These are phyloP conservation scores for Talaromyces albobiverticillius DNA, from an alignment of 2,329 filamentous ascomycete genomes.

Conservation along the genomic window DNA sequence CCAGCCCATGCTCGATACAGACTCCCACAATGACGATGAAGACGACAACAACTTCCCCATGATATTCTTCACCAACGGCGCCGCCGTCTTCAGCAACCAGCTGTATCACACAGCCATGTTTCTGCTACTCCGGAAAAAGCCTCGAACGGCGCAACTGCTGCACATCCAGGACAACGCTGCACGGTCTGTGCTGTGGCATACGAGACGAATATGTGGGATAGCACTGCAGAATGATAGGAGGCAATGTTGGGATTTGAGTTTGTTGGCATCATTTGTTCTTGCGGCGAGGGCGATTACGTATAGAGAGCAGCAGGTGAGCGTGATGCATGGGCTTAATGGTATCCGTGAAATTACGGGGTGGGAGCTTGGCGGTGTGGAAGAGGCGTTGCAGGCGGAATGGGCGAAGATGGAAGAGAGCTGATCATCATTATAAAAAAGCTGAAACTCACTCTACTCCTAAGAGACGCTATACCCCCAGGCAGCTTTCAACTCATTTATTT, in stretches of 20 bases:
- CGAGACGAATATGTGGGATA: conserved; percentile 50
- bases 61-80: conserved; percentile 47
- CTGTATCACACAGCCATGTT: conserved; percentile 57
- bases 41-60: conserved; percentile 31
- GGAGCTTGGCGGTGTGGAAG: conserved; percentile 23
- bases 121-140: conserved; percentile 51
- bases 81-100: conserved; percentile 49
- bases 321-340: conserved; percentile 39
- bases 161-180: conserved; percentile 22
- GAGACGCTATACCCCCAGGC: conserved; percentile 27
- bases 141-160: conserved; percentile 39
- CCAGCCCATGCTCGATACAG: conserved; percentile 27
- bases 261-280: conserved; percentile 47
- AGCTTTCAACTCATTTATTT: conserved; percentile 51
- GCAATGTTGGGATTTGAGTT: conserved; percentile 48
- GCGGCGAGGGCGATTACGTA: conserved; percentile 50
- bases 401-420: conserved; percentile 1
- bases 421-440: background rate
- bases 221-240: conserved; percentile 46
- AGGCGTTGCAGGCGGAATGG: conserved; percentile 23
- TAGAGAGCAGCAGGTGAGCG: conserved; percentile 45
- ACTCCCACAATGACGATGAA: conserved; percentile 23
- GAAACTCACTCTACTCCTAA: background rate
- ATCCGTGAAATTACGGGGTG: conserved; percentile 45
- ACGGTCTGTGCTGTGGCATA: conserved; percentile 49